These are phyloP conservation scores for Podaxis sp. DNA, from an alignment of 768 basidiomycete species.

Conservation along the genomic window DNA sequence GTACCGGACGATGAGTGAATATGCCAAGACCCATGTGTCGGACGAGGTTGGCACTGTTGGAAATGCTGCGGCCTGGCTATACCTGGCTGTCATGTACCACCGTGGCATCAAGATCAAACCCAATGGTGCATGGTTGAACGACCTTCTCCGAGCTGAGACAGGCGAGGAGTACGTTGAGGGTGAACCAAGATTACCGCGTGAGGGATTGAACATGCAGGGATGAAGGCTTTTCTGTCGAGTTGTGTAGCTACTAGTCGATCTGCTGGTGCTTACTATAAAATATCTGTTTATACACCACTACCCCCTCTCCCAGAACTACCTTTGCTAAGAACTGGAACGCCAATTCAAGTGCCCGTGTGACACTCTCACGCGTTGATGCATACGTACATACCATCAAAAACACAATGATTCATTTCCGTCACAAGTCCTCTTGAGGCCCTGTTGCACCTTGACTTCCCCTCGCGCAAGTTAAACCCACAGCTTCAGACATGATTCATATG, in stretches of 20 bases:
- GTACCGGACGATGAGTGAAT: slow-evolving; percentile 62
- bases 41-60: slow-evolving; percentile 87
- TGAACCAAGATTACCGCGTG: slow-evolving; percentile 75
- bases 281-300: neutral
- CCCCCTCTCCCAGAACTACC: neutral
- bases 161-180: slow-evolving; percentile 64
- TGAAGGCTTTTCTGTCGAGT: slow-evolving; percentile 21
- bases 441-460: slow-evolving; percentile 1
- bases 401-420: neutral
- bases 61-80: slow-evolving; percentile 63
- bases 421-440: neutral
- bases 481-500: slow-evolving; percentile 42
- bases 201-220: slow-evolving; percentile 56
- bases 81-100: slow-evolving; percentile 76
- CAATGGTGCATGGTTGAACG: slow-evolving; percentile 83
- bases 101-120: slow-evolving; percentile 79
- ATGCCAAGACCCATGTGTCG: slow-evolving; percentile 73
- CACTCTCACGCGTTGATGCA: neutral
- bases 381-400: neutral
- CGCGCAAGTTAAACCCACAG: slow-evolving; percentile 12
- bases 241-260: neutral
- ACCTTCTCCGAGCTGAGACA: slow-evolving; percentile 74
- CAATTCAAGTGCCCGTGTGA: neutral
- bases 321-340: neutral
- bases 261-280: neutral